These are phyloP conservation scores for Talaromyces islandicus DNA, from an alignment of 2,329 filamentous ascomycete genomes.

Conservation along the genomic window DNA sequence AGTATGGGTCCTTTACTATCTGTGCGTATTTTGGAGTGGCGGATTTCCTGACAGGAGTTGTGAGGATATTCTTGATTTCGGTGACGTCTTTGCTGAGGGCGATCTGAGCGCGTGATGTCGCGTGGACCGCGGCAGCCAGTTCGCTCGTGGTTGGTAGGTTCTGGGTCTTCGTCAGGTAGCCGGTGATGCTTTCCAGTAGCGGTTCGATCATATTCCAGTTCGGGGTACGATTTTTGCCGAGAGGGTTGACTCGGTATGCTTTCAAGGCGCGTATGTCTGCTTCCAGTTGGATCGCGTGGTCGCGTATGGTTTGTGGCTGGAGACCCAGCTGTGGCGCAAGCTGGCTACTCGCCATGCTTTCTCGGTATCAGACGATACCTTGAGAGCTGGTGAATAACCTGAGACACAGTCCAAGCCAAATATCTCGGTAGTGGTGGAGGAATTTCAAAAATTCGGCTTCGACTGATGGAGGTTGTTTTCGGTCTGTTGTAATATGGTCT, in stretches of 20 bases:
- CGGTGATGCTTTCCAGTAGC: too few species aligned
- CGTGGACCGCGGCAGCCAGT: too few species aligned
- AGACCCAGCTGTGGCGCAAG: neutral
- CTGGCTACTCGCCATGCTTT: neutral
- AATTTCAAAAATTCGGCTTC: neutral
- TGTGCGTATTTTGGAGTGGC: neutral
- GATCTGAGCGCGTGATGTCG: too few species aligned
- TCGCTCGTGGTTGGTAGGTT: too few species aligned
- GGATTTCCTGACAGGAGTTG: neutral
- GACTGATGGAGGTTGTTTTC: neutral
- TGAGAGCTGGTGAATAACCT: neutral
- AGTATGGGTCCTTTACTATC: neutral
- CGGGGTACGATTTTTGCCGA: too few species aligned
- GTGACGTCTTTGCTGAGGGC: conserved; percentile 40
- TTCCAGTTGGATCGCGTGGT: conserved; percentile 59
- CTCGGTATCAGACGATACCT: neutral
- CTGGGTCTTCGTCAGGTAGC: too few species aligned
- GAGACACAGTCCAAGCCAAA: neutral
- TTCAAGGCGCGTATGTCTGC: conserved; percentile 76
- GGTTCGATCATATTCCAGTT: too few species aligned
- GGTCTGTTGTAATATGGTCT: too few species aligned
- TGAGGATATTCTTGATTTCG: neutral
- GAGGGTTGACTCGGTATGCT: too few species aligned
- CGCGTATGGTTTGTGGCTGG: conserved; percentile 49
- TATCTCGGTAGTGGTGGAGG: conserved; percentile 38